Percentiles rank a stretch among this genome's conserved stretches.
These are phyloP conservation scores for Oryza glumipatula DNA, from an alignment of 176 grass and related monocot genomes.

Conservation along the genomic window DNA sequence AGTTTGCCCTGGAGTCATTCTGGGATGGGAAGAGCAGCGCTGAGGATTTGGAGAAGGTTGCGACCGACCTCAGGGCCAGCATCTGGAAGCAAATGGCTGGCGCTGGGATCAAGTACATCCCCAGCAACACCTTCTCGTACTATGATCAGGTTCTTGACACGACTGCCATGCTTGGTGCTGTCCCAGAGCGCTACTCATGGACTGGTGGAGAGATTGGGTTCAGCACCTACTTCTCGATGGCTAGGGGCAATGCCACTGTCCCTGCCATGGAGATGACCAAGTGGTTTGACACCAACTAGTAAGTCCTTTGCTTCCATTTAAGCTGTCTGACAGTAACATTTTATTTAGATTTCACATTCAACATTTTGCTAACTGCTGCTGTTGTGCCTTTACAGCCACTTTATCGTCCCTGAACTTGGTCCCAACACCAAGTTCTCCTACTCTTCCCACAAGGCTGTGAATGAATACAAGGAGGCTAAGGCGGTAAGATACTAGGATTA, in stretches of 20 bases:
- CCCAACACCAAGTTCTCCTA: constrained; percentile 84
- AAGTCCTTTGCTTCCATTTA: constrained; percentile 21
- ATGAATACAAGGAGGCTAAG: constrained; percentile 91
- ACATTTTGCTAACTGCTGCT: not conserved
- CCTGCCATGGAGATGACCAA: constrained; percentile 99
- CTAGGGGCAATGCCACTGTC: constrained; percentile 90
- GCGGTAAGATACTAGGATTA: constrained; percentile 51
- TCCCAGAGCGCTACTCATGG: constrained; percentile 86
- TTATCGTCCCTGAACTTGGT: constrained; percentile 87
- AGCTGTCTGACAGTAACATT: not conserved
- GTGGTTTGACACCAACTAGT: constrained; percentile 99
- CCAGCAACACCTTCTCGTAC: constrained; percentile 93
- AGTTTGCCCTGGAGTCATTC: constrained; percentile 93
- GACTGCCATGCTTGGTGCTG: constrained; percentile 79
- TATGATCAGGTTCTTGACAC: constrained; percentile 96
- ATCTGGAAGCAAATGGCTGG: constrained; percentile 97
- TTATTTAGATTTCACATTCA: not conserved
- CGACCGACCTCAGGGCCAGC: constrained; percentile 70
- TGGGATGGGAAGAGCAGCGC: constrained; percentile 92
- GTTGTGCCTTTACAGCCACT: constrained; percentile 61
- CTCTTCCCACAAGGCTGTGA: constrained; percentile 82
- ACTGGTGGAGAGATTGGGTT: constrained; percentile 77
- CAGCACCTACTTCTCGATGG: constrained; percentile 93
- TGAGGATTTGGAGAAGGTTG: constrained; percentile 84
- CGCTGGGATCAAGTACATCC: constrained; percentile 95